Evolutionary conservation across 352 stramenopile species (phyloP).

Genomic region (Globisporangium mamillatum): DNA sequence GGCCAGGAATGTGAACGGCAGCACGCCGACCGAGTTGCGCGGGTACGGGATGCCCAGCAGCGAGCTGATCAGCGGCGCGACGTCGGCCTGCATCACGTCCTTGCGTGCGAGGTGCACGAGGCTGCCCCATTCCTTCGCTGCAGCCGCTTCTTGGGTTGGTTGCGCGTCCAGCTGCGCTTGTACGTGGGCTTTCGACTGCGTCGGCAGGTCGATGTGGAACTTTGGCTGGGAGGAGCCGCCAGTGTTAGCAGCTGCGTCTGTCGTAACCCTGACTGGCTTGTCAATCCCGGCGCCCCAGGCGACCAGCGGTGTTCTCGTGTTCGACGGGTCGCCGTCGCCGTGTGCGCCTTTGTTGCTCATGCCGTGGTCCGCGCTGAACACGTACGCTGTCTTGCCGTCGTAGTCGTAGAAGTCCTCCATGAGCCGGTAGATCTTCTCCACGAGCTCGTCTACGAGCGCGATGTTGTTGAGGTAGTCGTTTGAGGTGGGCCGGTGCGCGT

Average conservation of each 20-base stretch:
- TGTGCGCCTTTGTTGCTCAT: constrained; percentile 85
- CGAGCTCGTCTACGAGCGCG: constrained; percentile 72
- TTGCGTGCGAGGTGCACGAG: constrained; percentile 50
- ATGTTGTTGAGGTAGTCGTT: constrained; percentile 85
- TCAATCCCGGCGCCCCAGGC: constrained; percentile 74
- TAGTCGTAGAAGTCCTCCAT: constrained; percentile 69
- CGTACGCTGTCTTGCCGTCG: constrained; percentile 67
- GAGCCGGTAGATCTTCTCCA: constrained; percentile 53
- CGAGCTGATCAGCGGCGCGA: constrained; percentile 72
- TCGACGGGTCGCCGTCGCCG: constrained; percentile 74
- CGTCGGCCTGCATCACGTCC: constrained; percentile 84
- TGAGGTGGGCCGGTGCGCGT: constrained; percentile 76
- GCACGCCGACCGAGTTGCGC: constrained; percentile 78
- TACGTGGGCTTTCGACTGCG: constrained; percentile 62
- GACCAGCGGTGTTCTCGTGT: constrained; percentile 78
- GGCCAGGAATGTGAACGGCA: constrained; percentile 69
- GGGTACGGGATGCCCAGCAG: constrained; percentile 73
- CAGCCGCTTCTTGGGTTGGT: constrained; percentile 38
- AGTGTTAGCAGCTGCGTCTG: background rate
- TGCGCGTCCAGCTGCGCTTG: constrained; percentile 58
- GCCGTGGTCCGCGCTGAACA: constrained; percentile 85
- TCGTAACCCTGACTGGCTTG: constrained; percentile 17
- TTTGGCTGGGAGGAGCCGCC: background rate
- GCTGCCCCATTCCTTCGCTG: constrained; percentile 38
- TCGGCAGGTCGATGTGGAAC: constrained; percentile 68